Conservation (phyloP, 208 protist genomes). For the Trypanosoma conorhini region DNA sequence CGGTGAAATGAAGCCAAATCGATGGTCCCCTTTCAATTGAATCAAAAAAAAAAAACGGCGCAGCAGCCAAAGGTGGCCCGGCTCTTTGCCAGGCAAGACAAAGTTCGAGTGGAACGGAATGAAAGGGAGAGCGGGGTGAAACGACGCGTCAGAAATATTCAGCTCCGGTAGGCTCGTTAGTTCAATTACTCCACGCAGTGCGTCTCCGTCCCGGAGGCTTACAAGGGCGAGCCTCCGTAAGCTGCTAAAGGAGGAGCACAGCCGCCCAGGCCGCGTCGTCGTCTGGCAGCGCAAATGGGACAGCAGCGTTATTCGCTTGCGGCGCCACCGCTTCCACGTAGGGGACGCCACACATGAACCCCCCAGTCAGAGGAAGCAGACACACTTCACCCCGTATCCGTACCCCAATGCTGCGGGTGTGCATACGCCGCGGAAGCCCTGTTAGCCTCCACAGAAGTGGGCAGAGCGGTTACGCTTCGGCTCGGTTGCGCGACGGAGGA, state of each 20-base stretch:
- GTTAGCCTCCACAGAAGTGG: background rate
- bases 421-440: background rate
- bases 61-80: slow-evolving; percentile 38
- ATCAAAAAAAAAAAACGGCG: slow-evolving; percentile 36
- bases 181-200: slow-evolving; percentile 33
- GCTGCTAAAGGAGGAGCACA: slow-evolving; percentile 10
- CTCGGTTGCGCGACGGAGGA: slow-evolving; percentile 8
- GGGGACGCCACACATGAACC: background rate
- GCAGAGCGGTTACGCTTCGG: background rate
- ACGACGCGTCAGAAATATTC: slow-evolving; percentile 22
- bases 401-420: background rate
- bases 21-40: slow-evolving; percentile 40
- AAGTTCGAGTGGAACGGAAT: slow-evolving; percentile 25
- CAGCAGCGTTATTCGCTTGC: slow-evolving; percentile 14
- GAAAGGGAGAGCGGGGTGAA: slow-evolving; percentile 36
- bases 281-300: slow-evolving; percentile 11
- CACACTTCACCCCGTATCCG: background rate
- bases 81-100: slow-evolving; percentile 32
- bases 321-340: slow-evolving; percentile 8
- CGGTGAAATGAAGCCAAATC: slow-evolving; percentile 37
- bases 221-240: slow-evolving; percentile 29
- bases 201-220: slow-evolving; percentile 16
- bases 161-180: slow-evolving; percentile 32
- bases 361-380: slow-evolving; percentile 9
- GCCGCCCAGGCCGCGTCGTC: background rate